phyloP scores from a whole-genome alignment of 495 filamentous ascomycete species.

The Xylaria palmicola region DNA sequence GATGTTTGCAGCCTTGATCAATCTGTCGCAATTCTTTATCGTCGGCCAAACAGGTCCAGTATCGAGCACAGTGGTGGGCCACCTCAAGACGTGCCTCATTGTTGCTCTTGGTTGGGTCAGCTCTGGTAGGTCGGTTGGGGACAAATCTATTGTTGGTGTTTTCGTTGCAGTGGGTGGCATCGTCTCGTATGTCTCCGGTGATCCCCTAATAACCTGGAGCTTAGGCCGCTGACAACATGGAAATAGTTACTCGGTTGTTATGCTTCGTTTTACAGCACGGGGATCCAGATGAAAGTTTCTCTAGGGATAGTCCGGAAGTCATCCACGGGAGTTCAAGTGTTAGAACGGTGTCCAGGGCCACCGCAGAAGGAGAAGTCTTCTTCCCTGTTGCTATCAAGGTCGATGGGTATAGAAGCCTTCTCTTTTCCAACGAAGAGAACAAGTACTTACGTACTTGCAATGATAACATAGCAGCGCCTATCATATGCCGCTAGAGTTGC shows the following conservation, averaged over 20 bases:
- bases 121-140: slow-evolving; percentile 51
- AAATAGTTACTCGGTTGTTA: slow-evolving; percentile 51
- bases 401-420: background rate
- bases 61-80: slow-evolving; percentile 69
- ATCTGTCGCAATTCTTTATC: slow-evolving; percentile 74
- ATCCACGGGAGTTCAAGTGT: slow-evolving; percentile 7
- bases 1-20: slow-evolving; percentile 64
- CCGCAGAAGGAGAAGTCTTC: background rate
- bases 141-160: slow-evolving; percentile 53
- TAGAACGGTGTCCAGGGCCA: background rate
- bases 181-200: slow-evolving; percentile 43
- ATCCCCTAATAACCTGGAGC: background rate
- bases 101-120: slow-evolving; percentile 57
- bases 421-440: background rate
- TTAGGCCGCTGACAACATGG: slow-evolving; percentile 4
- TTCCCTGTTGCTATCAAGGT: background rate
- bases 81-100: slow-evolving; percentile 62
- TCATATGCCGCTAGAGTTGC: background rate
- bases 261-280: slow-evolving; percentile 38
- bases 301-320: background rate
- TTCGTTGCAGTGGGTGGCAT: slow-evolving; percentile 56
- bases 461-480: no score
- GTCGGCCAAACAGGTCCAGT: slow-evolving; percentile 68
- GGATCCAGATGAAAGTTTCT: slow-evolving; percentile 7
- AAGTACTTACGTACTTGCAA: no score